Percentiles rank a stretch among this genome's conserved stretches.
Evolutionary conservation across 352 stramenopile genomes (phyloP).

Genomic region (Thalassiosira pacifica): DNA sequence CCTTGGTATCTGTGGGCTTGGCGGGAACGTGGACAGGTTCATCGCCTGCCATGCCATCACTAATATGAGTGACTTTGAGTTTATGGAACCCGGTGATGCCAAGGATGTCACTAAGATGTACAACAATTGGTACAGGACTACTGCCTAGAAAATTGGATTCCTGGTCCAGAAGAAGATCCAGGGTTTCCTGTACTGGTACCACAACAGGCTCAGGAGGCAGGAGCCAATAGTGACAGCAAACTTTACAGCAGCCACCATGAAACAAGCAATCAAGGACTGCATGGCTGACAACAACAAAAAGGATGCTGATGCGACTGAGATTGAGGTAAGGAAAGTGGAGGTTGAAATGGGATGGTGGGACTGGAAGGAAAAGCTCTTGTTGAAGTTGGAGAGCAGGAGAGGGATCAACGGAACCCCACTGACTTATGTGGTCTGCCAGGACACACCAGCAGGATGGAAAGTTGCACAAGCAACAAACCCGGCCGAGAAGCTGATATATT

Average conservation of each 20-base stretch:
- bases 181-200: background rate
- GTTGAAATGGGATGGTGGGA: background rate
- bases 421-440: background rate
- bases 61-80: background rate
- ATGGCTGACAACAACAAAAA: background rate
- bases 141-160: background rate
- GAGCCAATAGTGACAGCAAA: background rate
- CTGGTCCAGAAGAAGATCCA: no score
- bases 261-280: background rate
- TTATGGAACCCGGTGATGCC: background rate
- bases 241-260: background rate
- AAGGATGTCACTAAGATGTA: background rate
- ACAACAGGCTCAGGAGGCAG: background rate
- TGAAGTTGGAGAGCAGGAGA: background rate
- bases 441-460: no score
- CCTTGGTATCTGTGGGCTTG: background rate
- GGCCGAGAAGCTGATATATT: background rate
- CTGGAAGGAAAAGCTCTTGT: background rate
- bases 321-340: background rate
- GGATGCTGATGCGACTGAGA: background rate
- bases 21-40: background rate
- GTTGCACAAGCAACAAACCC: constrained; percentile 1
- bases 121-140: background rate
- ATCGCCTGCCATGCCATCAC: background rate
- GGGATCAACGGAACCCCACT: background rate